A percentile compares a stretch with the other conserved stretches of the same genome.
phyloP scores from a whole-genome alignment of 1,284 basidiomycete species.

The Coniferiporia weirii region DNA sequence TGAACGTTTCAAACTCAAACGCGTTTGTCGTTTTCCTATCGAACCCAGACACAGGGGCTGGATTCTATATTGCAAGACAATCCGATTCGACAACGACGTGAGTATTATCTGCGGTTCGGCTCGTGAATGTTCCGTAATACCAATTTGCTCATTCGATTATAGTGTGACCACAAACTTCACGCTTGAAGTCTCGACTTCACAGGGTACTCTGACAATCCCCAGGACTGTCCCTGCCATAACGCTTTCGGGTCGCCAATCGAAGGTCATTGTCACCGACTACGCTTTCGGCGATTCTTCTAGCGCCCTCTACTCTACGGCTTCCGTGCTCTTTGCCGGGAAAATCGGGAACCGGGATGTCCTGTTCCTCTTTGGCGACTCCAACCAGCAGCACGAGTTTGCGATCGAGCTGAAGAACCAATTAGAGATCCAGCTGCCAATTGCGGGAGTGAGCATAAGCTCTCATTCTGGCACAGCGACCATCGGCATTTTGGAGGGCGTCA shows the following conservation, averaged over 20 bases:
- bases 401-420: constrained; percentile 32
- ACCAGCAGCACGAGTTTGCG: constrained; percentile 54
- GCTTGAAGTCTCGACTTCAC: constrained; percentile 43
- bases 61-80: constrained; percentile 70
- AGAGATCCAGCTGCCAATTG: background rate
- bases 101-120: constrained; percentile 21
- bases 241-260: constrained; percentile 63
- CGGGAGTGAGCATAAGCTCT: background rate
- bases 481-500: constrained; percentile 47
- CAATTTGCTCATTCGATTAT: background rate
- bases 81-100: constrained; percentile 59
- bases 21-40: constrained; percentile 58
- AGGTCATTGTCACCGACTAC: constrained; percentile 37
- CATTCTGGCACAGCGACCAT: constrained; percentile 35
- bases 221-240: constrained; percentile 45
- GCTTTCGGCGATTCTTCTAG: constrained; percentile 30
- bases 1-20: constrained; percentile 41
- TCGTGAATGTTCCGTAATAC: constrained; percentile 3
- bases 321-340: constrained; percentile 58
- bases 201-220: constrained; percentile 50
- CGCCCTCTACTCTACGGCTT: constrained; percentile 23
- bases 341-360: constrained; percentile 66
- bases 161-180: constrained; percentile 48
- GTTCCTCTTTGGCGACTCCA: constrained; percentile 57
- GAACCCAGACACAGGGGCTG: constrained; percentile 59